Evolutionary conservation across 805 yeast genomes (phyloP).

Genomic region (Maudiozyma turicensis): DNA sequence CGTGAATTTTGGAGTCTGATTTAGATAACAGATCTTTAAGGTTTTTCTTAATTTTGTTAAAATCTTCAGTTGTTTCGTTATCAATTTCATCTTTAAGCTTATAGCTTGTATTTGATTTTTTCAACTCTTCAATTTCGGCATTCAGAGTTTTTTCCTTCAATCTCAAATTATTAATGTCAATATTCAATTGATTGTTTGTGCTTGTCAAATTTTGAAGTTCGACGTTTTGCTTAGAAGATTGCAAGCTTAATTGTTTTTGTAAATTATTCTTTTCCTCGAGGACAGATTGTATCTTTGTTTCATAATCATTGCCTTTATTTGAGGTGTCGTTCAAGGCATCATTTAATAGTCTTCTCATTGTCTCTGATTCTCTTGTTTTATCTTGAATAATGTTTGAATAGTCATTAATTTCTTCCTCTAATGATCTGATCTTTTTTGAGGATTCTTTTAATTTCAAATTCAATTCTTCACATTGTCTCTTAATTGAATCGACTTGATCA

Average conservation of each 20-base stretch:
- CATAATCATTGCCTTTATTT: conserved; percentile 44
- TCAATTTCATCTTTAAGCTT: conserved; percentile 22
- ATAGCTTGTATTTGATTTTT: conserved; percentile 21
- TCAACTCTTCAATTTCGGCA: conserved; percentile 26
- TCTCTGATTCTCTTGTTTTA: conserved; percentile 66
- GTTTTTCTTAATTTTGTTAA: conserved; percentile 27
- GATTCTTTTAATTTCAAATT: conserved; percentile 59
- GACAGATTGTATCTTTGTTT: conserved; percentile 39
- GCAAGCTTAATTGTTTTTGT: conserved; percentile 43
- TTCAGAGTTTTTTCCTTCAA: conserved; percentile 29
- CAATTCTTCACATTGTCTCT: conserved; percentile 66
- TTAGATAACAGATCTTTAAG: conserved; percentile 45
- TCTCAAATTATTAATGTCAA: conserved; percentile 28
- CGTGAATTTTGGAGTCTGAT: conserved; percentile 43
- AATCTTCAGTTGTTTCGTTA: conserved; percentile 24
- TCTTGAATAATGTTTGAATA: conserved; percentile 65
- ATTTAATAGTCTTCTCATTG: conserved; percentile 56
- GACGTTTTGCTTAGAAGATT: conserved; percentile 46
- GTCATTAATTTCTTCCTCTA: conserved; percentile 80
- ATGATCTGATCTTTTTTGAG: conserved; percentile 45
- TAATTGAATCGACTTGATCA: conserved; percentile 40
- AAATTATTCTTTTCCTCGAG: conserved; percentile 53
- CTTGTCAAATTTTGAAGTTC: conserved; percentile 56
- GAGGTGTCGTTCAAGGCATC: conserved; percentile 58
- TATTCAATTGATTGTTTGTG: conserved; percentile 34